These are phyloP conservation scores for Phytophthora palmivora DNA, from an alignment of 352 stramenopile species.

Conservation along the genomic window DNA sequence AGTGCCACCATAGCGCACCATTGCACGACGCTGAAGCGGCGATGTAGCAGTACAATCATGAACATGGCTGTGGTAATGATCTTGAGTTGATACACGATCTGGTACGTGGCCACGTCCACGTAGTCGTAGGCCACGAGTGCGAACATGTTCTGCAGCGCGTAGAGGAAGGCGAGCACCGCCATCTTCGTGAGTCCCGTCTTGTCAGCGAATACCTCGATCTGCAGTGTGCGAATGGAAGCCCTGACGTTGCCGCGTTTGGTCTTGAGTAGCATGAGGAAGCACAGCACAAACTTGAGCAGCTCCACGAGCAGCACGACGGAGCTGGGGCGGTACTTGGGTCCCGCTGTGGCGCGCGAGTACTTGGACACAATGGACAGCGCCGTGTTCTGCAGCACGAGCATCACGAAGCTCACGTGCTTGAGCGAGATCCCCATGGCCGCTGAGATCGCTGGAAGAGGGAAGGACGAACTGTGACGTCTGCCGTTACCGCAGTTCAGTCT, in stretches of 20 bases:
- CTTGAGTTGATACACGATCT: constrained; percentile 93
- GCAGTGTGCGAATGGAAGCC: constrained; percentile 65
- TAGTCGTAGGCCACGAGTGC: constrained; percentile 90
- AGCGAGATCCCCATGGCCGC: constrained; percentile 49
- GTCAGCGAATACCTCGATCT: constrained; percentile 84
- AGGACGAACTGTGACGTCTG: constrained; percentile 18
- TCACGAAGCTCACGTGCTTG: constrained; percentile 85
- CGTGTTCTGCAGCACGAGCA: constrained; percentile 90
- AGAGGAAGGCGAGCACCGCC: constrained; percentile 84
- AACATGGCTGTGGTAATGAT: constrained; percentile 92
- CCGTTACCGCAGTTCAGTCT: constrained; percentile 7
- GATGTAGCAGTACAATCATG: constrained; percentile 89
- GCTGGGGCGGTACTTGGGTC: constrained; percentile 85
- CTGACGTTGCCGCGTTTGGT: constrained; percentile 63
- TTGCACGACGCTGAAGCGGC: constrained; percentile 83
- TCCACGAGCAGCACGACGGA: constrained; percentile 87
- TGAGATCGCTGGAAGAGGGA: not conserved
- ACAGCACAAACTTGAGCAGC: constrained; percentile 84
- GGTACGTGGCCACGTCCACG: constrained; percentile 89
- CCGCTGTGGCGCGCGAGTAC: constrained; percentile 74
- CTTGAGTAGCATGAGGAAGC: constrained; percentile 74
- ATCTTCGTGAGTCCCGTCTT: constrained; percentile 84
- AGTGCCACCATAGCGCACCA: constrained; percentile 87
- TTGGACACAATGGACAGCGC: constrained; percentile 89
- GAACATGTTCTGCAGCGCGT: constrained; percentile 89